Conservation (phyloP, 345 rosid species). For the Camelina neglecta region DNA sequence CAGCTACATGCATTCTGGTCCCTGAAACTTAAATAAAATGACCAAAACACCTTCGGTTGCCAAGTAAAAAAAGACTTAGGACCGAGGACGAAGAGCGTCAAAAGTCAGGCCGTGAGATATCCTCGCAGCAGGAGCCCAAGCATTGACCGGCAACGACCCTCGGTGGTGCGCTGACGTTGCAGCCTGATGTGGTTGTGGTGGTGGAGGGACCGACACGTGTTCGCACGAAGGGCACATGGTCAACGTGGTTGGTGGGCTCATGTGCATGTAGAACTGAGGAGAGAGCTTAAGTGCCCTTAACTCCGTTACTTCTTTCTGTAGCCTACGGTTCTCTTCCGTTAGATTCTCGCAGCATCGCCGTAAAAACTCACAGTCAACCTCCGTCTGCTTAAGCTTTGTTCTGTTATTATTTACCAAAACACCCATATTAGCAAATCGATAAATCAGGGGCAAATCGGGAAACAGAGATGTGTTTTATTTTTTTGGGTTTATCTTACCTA, state of each 20-base stretch:
- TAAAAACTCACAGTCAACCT: conserved; percentile 95
- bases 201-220: conserved; percentile 77
- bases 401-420: conserved; percentile 45
- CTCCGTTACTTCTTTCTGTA: conserved; percentile 95
- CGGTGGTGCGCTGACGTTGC: conserved; percentile 39
- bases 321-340: conserved; percentile 93
- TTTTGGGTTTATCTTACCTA: conserved; percentile 50
- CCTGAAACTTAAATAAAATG: conserved; percentile 22
- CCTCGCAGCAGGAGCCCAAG: conserved; percentile 54
- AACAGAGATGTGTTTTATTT: background rate
- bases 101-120: conserved; percentile 51
- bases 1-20: conserved; percentile 33
- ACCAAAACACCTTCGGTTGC: conserved; percentile 29
- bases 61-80: conserved; percentile 36
- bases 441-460: background rate
- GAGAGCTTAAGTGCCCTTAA: conserved; percentile 93
- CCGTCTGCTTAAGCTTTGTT: conserved; percentile 98
- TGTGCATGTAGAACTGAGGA: conserved; percentile 98
- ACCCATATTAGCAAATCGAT: conserved; percentile 7
- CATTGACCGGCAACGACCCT: conserved; percentile 56
- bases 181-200: conserved; percentile 46
- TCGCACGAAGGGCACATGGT: conserved; percentile 99
- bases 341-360: conserved; percentile 96
- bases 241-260: conserved; percentile 97
- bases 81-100: conserved; percentile 60